These are phyloP conservation scores for Rutstroemia sp. DNA, from an alignment of 2,329 filamentous ascomycete genomes.

Conservation along the genomic window DNA sequence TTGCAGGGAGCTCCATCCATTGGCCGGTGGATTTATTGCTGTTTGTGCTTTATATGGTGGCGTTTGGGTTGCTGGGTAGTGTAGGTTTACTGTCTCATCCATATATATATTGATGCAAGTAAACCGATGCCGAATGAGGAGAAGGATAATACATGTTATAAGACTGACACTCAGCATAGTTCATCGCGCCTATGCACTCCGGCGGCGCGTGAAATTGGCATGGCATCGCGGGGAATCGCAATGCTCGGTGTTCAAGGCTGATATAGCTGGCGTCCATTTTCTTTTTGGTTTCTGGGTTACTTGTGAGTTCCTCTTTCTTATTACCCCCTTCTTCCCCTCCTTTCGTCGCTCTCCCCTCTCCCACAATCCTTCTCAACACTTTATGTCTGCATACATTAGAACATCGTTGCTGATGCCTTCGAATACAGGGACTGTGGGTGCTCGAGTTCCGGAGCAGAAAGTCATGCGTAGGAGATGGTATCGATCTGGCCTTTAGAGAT, in stretches of 20 bases:
- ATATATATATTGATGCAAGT: too few species aligned
- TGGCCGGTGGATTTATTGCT: constrained; percentile 66
- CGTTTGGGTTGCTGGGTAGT: constrained; percentile 36
- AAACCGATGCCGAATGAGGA: too few species aligned
- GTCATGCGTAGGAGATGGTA: constrained; percentile 10
- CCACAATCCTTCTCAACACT: constrained; percentile 47
- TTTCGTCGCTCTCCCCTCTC: constrained; percentile 31
- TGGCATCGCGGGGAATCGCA: constrained; percentile 69
- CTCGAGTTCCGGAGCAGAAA: not conserved
- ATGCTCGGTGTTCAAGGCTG: constrained; percentile 65
- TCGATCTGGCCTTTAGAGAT: constrained; percentile 6
- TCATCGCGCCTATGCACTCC: constrained; percentile 76
- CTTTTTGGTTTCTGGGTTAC: constrained; percentile 18
- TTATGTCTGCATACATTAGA: not conserved
- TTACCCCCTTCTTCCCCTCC: constrained; percentile 18
- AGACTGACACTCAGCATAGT: constrained; percentile 11
- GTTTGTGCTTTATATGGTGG: constrained; percentile 53
- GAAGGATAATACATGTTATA: not conserved
- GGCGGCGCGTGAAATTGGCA: constrained; percentile 74
- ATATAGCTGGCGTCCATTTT: constrained; percentile 21
- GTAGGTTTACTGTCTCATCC: too few species aligned
- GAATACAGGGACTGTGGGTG: constrained; percentile 8
- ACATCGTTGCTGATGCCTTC: not conserved
- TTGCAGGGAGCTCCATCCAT: constrained; percentile 57
- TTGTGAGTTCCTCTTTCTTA: constrained; percentile 11